Evolutionary conservation across 768 basidiomycete species (phyloP).

Genomic region (Thelephora aurantiotincta): DNA sequence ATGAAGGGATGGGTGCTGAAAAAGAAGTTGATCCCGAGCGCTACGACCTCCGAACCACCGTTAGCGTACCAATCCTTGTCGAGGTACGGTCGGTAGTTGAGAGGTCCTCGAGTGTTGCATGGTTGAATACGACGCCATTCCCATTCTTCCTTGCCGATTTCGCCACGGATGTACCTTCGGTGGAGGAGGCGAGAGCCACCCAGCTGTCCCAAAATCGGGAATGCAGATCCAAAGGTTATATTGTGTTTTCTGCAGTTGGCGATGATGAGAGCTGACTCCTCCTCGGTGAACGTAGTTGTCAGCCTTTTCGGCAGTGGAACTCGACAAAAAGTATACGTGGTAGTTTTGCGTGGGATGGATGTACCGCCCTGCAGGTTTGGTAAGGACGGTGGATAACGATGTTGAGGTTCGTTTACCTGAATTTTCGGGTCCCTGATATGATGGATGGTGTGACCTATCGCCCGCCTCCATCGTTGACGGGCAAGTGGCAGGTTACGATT

Average conservation of each 20-base stretch:
- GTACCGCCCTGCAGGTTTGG: constrained; percentile 35
- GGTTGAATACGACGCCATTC: constrained; percentile 32
- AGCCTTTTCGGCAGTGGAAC: constrained; percentile 22
- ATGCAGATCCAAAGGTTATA: constrained; percentile 37
- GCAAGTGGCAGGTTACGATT: constrained; percentile 18
- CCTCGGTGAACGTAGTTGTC: constrained; percentile 13
- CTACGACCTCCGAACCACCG: constrained; percentile 32
- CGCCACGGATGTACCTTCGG: constrained; percentile 29
- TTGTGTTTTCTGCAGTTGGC: constrained; percentile 25
- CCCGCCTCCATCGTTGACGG: constrained; percentile 30
- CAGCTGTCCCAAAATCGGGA: constrained; percentile 35
- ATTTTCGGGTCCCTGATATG: constrained; percentile 18
- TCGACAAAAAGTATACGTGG: constrained; percentile 18
- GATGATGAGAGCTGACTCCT: constrained; percentile 19
- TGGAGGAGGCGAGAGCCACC: constrained; percentile 37
- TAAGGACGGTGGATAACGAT: background rate
- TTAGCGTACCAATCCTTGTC: constrained; percentile 29
- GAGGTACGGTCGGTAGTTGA: constrained; percentile 37
- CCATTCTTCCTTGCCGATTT: constrained; percentile 40
- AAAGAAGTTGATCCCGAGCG: constrained; percentile 28
- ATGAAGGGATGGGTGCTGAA: constrained; percentile 31
- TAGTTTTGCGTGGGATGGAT: constrained; percentile 31
- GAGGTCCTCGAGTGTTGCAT: constrained; percentile 31
- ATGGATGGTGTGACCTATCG: constrained; percentile 25
- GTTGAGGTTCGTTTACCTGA: constrained; percentile 17